These are phyloP conservation scores for Calophaca sinica DNA, from an alignment of 306 rosid genomes.

Conservation along the genomic window DNA sequence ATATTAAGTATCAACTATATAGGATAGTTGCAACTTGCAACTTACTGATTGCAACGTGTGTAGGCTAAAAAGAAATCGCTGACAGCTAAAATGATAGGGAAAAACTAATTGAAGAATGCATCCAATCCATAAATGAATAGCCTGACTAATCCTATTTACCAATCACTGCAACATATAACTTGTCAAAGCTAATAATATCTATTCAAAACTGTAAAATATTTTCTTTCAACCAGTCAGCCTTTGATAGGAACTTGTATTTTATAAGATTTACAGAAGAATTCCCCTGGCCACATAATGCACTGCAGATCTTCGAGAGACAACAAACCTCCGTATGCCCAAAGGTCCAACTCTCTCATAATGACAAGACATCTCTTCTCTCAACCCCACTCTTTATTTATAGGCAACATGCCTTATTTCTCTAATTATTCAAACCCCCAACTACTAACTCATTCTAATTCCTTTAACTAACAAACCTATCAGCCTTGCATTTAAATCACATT, in stretches of 20 bases:
- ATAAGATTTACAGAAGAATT: not conserved
- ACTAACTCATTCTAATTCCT: not conserved
- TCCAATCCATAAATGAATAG: not conserved
- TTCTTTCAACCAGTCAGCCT: not conserved
- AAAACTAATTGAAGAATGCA: constrained; percentile 22
- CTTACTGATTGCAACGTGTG: constrained; percentile 1
- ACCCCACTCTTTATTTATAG: not conserved
- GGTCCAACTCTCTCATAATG: not conserved
- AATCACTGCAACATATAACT: not conserved
- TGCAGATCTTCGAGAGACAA: not conserved
- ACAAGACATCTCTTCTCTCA: not conserved
- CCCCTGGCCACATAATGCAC: not conserved
- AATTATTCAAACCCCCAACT: constrained; percentile 5
- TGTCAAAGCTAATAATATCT: constrained; percentile 12
- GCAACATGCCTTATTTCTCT: not conserved
- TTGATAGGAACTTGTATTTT: not conserved
- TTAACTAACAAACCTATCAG: not conserved
- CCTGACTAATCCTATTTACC: not conserved
- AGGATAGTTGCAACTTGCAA: not conserved
- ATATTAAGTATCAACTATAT: not conserved
- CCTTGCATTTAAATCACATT: not conserved
- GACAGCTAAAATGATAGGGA: constrained; percentile 13
- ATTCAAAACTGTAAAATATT: constrained; percentile 2
- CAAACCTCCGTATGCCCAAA: not conserved
- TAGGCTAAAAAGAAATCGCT: constrained; percentile 7